These are phyloP conservation scores for Funneliformis mosseae DNA, from an alignment of 192 early-diverging fungal genomes.

Conservation along the genomic window DNA sequence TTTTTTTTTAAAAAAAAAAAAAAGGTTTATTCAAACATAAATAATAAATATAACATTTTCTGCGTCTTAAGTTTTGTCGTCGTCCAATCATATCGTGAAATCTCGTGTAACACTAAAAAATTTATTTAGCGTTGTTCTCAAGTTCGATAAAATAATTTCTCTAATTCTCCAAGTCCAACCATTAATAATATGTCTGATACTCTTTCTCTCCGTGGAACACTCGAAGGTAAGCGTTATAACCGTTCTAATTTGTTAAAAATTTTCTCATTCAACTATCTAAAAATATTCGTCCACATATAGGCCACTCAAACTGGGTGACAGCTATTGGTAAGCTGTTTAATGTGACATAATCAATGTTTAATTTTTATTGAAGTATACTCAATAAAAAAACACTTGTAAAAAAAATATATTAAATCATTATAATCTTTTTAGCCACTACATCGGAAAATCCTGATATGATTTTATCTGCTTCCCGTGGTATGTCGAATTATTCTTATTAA, in stretches of 20 bases:
- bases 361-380: not conserved
- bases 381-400: not conserved
- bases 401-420: not conserved
- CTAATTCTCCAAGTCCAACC: not conserved
- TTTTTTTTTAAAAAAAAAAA: not conserved
- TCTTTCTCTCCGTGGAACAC: conserved; percentile 52
- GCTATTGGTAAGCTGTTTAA: conserved; percentile 59
- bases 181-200: conserved; percentile 40
- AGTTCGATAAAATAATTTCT: not conserved
- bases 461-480: conserved; percentile 95
- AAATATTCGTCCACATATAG: conserved; percentile 33
- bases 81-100: too few species aligned
- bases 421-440: conserved; percentile 74
- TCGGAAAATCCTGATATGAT: conserved; percentile 96
- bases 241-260: not conserved
- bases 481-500: conserved; percentile 34
- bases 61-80: too few species aligned
- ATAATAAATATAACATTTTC: too few species aligned
- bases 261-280: not conserved
- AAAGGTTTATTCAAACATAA: too few species aligned
- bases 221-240: conserved; percentile 34
- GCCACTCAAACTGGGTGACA: conserved; percentile 91
- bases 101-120: too few species aligned
- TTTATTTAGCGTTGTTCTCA: too few species aligned
- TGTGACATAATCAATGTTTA: not conserved